These are phyloP conservation scores for Holtermanniella nyarrowii DNA, from an alignment of 768 basidiomycete species.

Conservation along the genomic window DNA sequence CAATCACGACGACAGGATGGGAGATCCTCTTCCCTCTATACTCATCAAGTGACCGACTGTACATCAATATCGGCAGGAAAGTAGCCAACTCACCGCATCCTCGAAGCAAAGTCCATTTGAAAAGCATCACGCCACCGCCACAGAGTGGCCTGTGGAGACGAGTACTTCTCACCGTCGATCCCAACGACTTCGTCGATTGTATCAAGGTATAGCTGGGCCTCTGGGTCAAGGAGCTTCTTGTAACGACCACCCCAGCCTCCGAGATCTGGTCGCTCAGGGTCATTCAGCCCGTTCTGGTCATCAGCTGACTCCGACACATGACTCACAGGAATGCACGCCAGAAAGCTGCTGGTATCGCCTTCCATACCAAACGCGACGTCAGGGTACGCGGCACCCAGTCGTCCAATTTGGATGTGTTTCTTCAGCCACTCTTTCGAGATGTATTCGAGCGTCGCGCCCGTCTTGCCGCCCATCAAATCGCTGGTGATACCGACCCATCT, in stretches of 20 bases:
- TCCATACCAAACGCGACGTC: neutral
- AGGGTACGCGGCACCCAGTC: neutral
- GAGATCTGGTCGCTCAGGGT: conserved; percentile 2
- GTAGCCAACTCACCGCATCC: conserved; percentile 6
- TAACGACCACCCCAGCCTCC: conserved; percentile 6
- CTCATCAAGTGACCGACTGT: too few relatives aligned
- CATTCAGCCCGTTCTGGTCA: neutral
- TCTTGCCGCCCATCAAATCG: too few relatives aligned
- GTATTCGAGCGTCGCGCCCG: too few relatives aligned
- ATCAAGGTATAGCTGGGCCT: conserved; percentile 1
- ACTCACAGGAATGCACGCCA: neutral
- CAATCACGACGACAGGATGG: too few relatives aligned
- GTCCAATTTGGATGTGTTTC: conserved; percentile 4
- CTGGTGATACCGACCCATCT: too few relatives aligned
- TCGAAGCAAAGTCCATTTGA: conserved; percentile 2
- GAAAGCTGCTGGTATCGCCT: conserved; percentile 1
- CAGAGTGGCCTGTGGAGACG: neutral
- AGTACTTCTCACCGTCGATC: neutral
- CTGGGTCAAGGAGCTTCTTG: conserved; percentile 1
- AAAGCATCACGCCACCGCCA: conserved; percentile 4
- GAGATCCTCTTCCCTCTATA: too few relatives aligned
- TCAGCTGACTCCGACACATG: neutral
- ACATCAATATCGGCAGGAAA: too few relatives aligned
- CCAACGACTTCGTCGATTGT: neutral
- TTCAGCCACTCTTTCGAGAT: conserved; percentile 1